Evolutionary conservation across 768 basidiomycete genomes (phyloP), one percentile per base, ranked within the genome.

Genomic region (Termitomyces sp.): DNA sequence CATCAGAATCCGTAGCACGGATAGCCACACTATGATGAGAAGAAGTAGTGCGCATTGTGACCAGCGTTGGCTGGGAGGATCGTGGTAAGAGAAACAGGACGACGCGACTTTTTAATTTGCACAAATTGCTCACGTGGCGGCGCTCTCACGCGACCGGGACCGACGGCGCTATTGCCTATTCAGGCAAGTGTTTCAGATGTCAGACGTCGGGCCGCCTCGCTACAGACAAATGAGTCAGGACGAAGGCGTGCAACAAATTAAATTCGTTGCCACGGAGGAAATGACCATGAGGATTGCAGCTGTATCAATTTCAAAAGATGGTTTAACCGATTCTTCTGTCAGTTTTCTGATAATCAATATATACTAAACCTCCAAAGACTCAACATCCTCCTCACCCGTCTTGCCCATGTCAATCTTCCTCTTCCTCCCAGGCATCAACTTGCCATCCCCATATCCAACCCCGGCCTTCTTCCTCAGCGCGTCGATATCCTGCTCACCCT

Each of bases 401-500:
- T 68, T 71, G 9, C 76, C 82, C 58, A 91, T 62, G 41, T 81
- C 73, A 53, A 91, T 65, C 67, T 91, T 94, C 62, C 84, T 68
- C 69, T 91, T 91, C 68, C 73, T 75, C 7, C 89, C 89, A n/a
- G 89, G 89, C 70, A 90, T 68, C 43, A 80, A 78, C 58, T 74
- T 80, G 9, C 88, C 85, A 16, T 74, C 85, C 2, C 89, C 88
- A 61, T 78, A 89, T 12, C 89, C 89, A 56, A 89, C 84, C 1
- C 87, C 89, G 1, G 85, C 88, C 73, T 93, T 94, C 72, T 82
- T 81, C 56, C 94, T 76, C 45, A 97, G 66, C 52, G 67, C 77
- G 29, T 90, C 89, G 50, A 95, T 64, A 65, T 95, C 89, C 64
- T 85, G 82, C 58, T 89, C 89, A 2, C 76, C 87, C 53, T 90